Conservation (phyloP, 257 asterid genomes). For the Salvia miltiorrhiza region DNA sequence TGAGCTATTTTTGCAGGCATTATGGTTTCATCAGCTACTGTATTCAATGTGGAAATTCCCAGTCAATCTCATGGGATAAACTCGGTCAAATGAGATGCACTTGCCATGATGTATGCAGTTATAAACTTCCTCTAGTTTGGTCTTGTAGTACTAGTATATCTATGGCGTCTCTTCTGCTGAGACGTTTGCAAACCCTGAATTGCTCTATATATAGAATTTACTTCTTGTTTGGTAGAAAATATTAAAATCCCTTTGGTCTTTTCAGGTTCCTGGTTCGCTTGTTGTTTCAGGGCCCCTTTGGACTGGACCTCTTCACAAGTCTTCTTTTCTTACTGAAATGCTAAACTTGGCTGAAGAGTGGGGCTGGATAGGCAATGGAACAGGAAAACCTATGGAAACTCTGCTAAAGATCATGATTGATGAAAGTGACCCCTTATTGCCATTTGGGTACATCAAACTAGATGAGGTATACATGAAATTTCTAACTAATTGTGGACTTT, state of each 20-base stretch:
- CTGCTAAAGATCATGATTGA: conserved; percentile 64
- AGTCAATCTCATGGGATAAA: conserved; percentile 56
- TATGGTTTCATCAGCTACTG: conserved; percentile 86
- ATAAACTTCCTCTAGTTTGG: neutral
- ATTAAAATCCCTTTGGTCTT: conserved; percentile 2
- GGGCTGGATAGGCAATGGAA: conserved; percentile 73
- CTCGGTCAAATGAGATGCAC: conserved; percentile 66
- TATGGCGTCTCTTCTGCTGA: too few relatives aligned
- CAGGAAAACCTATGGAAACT: conserved; percentile 57
- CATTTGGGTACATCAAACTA: conserved; percentile 72
- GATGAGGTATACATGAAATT: conserved; percentile 60
- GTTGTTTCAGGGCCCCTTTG: conserved; percentile 93
- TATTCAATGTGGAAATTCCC: conserved; percentile 66
- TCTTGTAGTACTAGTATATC: too few relatives aligned
- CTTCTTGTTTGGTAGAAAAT: neutral
- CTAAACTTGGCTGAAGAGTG: conserved; percentile 68
- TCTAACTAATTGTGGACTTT: neutral
- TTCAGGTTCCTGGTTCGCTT: conserved; percentile 64
- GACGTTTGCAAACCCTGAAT: neutral
- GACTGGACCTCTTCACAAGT: conserved; percentile 88
- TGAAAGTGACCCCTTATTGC: conserved; percentile 81
- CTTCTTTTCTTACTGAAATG: conserved; percentile 54
- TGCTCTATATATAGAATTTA: too few relatives aligned
- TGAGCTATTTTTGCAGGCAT: conserved; percentile 37
- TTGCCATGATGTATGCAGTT: conserved; percentile 52